phyloP scores from a whole-genome alignment of 164 flowering plant genomes.

The Euptelea pleiosperma region DNA sequence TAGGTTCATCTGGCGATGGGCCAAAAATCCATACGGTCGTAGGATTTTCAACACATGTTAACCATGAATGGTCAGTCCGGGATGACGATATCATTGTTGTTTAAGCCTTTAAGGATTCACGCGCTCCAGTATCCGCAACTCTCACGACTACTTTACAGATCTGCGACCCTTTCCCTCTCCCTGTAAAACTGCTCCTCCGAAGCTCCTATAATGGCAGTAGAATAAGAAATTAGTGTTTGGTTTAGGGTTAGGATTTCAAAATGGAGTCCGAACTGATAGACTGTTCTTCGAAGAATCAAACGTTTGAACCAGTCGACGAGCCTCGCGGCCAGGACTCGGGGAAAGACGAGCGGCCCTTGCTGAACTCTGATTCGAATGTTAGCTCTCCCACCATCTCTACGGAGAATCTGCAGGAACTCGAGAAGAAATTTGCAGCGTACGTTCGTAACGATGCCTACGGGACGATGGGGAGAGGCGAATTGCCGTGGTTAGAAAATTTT shows the following conservation, averaged over 20 bases:
- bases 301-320: slow-evolving; percentile 13
- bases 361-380: slow-evolving; percentile 32
- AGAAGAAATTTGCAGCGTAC: slow-evolving; percentile 77
- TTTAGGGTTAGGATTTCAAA: slow-evolving; percentile 5
- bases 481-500: slow-evolving; percentile 64
- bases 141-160: no score
- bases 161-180: not conserved
- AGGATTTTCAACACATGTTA: no score
- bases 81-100: no score
- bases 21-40: no score
- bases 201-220: not conserved
- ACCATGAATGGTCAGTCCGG: no score
- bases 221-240: slow-evolving; percentile 8
- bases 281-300: slow-evolving; percentile 16
- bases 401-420: slow-evolving; percentile 47
- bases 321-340: slow-evolving; percentile 18
- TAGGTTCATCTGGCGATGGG: no score
- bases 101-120: no score
- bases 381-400: slow-evolving; percentile 7
- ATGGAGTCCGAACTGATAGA: slow-evolving; percentile 57
- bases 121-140: no score
- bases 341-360: slow-evolving; percentile 63
- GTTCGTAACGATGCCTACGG: slow-evolving; percentile 85
- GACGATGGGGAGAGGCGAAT: slow-evolving; percentile 79
- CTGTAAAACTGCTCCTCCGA: not conserved